These are phyloP conservation scores for Huiozyma naganishii DNA, from an alignment of 805 yeast genomes.

Conservation along the genomic window DNA sequence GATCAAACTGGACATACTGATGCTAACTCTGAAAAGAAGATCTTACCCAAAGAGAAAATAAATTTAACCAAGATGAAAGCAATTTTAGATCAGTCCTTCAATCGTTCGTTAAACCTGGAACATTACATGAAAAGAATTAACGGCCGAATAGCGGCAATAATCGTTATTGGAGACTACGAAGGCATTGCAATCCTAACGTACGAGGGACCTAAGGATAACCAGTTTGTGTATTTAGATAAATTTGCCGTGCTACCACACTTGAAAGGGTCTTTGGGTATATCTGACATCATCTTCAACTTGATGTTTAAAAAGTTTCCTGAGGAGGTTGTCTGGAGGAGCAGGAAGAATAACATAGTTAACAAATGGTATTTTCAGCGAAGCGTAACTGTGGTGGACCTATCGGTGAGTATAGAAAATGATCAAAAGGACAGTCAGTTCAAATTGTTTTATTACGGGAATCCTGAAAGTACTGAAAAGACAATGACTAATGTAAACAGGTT, in stretches of 20 bases:
- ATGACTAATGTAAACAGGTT: constrained; percentile 10
- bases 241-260: constrained; percentile 77
- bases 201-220: constrained; percentile 38
- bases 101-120: constrained; percentile 49
- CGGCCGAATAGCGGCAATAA: constrained; percentile 57
- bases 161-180: constrained; percentile 88
- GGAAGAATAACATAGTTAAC: constrained; percentile 80
- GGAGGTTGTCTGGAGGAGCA: constrained; percentile 84
- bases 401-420: constrained; percentile 18
- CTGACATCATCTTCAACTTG: constrained; percentile 83
- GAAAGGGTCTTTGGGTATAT: constrained; percentile 89
- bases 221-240: constrained; percentile 78
- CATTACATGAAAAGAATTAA: constrained; percentile 60
- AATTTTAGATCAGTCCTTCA: constrained; percentile 73
- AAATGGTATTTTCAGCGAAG: constrained; percentile 96
- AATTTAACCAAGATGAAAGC: constrained; percentile 46
- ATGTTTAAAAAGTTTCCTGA: constrained; percentile 56
- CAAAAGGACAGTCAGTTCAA: constrained; percentile 26
- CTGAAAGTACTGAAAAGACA: constrained; percentile 12
- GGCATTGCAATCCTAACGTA: constrained; percentile 90
- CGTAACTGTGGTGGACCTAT: constrained; percentile 48
- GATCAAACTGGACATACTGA: constrained; percentile 1
- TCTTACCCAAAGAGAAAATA: constrained; percentile 21
- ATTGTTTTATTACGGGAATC: constrained; percentile 34
- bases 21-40: not conserved